Percentiles rank a stretch among this genome's conserved stretches.
These are phyloP conservation scores for Colletotrichum camelliae DNA, from an alignment of 2,329 filamentous ascomycete genomes.

Conservation along the genomic window DNA sequence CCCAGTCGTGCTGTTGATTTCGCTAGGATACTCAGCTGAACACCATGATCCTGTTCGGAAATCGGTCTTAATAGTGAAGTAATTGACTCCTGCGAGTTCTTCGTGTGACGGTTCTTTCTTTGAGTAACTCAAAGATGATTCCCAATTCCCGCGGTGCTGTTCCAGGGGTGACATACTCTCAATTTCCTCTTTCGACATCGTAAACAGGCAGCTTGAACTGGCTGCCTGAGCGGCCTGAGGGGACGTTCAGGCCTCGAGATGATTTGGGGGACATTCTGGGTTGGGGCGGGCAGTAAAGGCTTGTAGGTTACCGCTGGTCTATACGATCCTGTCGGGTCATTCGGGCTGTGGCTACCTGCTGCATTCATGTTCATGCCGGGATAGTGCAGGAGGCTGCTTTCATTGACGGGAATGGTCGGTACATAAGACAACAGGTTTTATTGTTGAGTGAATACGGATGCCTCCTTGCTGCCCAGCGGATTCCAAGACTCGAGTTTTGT, in stretches of 20 bases:
- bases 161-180: not conserved
- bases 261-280: not conserved
- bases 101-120: too few species aligned
- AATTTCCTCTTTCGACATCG: conserved; percentile 12
- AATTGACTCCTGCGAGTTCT: not conserved
- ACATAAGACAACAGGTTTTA: too few species aligned
- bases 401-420: too few species aligned
- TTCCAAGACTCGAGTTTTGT: too few species aligned
- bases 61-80: not conserved
- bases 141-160: too few species aligned
- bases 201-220: conserved; percentile 5
- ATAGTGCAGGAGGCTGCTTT: too few species aligned
- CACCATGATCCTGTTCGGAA: not conserved
- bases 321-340: not conserved
- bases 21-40: too few species aligned
- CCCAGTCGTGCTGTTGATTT: too few species aligned
- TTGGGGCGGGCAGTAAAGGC: not conserved
- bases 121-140: too few species aligned
- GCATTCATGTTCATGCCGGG: too few species aligned
- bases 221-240: not conserved
- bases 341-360: not conserved
- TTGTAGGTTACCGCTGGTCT: not conserved
- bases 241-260: not conserved
- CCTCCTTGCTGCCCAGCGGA: too few species aligned
- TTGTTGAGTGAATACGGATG: too few species aligned